Evolutionary conservation across 192 early-diverging fungal genomes (phyloP).

Genomic region (Lobosporangium transversale): DNA sequence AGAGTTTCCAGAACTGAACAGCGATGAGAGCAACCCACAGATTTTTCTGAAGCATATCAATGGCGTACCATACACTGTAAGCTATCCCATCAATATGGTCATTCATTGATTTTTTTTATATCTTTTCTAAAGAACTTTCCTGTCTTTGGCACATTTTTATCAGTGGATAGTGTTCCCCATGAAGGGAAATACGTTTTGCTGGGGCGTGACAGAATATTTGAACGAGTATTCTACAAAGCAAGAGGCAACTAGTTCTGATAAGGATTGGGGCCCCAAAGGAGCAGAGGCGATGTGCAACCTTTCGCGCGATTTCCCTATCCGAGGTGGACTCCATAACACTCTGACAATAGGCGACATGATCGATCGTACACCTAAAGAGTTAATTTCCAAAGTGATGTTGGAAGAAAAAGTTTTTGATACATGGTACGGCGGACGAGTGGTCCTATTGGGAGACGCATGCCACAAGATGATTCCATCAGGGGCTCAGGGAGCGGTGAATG

Average conservation of each 20-base stretch:
- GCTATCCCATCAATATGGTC: neutral
- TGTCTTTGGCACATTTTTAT: too few relatives aligned
- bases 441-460: conserved; percentile 5
- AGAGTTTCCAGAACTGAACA: neutral
- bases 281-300: conserved; percentile 15
- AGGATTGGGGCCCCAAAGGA: conserved; percentile 28
- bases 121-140: too few relatives aligned
- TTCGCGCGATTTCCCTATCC: conserved; percentile 11
- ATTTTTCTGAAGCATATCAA: neutral
- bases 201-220: neutral
- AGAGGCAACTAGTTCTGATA: neutral
- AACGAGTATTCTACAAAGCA: neutral
- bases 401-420: conserved; percentile 26
- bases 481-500: conserved; percentile 7
- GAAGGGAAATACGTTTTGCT: neutral
- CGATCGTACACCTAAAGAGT: conserved; percentile 9
- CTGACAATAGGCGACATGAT: conserved; percentile 18
- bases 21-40: neutral
- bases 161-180: conserved; percentile 14
- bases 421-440: conserved; percentile 1
- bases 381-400: conserved; percentile 23
- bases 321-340: neutral
- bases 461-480: conserved; percentile 8
- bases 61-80: neutral
- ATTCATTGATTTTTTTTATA: too few relatives aligned